Percentiles rank a stretch among this genome's conserved stretches.
Evolutionary conservation across 108 stramenopile genomes (phyloP).

Genomic region (Pseudonitzschia delicatissima): DNA sequence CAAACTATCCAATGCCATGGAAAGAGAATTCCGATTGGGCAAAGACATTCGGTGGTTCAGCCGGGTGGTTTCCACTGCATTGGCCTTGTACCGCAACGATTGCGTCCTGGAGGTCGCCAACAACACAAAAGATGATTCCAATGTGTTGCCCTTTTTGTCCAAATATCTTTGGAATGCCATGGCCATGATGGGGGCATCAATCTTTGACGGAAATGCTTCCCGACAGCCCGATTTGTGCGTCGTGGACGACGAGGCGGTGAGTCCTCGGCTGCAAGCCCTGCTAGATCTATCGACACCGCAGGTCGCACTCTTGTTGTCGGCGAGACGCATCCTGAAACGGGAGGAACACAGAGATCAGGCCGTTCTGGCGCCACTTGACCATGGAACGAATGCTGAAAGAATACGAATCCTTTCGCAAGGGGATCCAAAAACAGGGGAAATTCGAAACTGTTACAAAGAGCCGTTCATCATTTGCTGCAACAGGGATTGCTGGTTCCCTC

Average conservation of each 20-base stretch:
- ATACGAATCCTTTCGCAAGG: slow-evolving; percentile 44
- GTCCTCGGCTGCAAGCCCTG: slow-evolving; percentile 65
- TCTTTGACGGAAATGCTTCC: slow-evolving; percentile 24
- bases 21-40: slow-evolving; percentile 55
- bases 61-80: slow-evolving; percentile 58
- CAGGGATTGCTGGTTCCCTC: slow-evolving; percentile 61
- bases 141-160: slow-evolving; percentile 14
- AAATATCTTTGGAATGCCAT: slow-evolving; percentile 59
- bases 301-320: slow-evolving; percentile 63
- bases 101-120: slow-evolving; percentile 7
- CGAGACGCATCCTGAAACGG: slow-evolving; percentile 62
- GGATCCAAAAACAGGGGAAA: slow-evolving; percentile 6
- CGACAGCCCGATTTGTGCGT: slow-evolving; percentile 10
- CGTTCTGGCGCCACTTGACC: slow-evolving; percentile 53
- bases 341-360: slow-evolving; percentile 42
- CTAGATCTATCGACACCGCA: slow-evolving; percentile 73
- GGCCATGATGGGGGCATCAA: slow-evolving; percentile 55
- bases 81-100: slow-evolving; percentile 45
- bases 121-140: not conserved
- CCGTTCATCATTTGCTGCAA: slow-evolving; percentile 53
- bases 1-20: slow-evolving; percentile 31
- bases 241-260: slow-evolving; percentile 18
- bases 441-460: not conserved
- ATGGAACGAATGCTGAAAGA: slow-evolving; percentile 78
- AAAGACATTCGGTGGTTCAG: slow-evolving; percentile 77